Evolutionary conservation across 768 basidiomycete species (phyloP).

Genomic region (Boletus bicolor): DNA sequence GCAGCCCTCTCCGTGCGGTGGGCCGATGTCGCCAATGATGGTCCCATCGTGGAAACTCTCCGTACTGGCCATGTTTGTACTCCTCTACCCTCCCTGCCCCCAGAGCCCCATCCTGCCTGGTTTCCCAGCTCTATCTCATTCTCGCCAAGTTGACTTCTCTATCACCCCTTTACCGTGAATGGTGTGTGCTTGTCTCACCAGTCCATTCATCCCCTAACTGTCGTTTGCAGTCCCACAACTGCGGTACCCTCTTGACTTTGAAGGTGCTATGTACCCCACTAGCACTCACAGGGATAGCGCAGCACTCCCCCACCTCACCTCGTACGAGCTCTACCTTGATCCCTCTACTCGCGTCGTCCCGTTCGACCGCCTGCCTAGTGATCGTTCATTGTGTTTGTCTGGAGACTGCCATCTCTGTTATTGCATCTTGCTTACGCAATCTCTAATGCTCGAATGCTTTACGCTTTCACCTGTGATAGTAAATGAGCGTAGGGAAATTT

Average conservation of each 20-base stretch:
- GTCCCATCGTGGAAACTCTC: conserved; percentile 26
- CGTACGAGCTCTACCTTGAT: conserved; percentile 35
- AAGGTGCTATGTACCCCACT: conserved; percentile 37
- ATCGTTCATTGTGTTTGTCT: conserved; percentile 32
- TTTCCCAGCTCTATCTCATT: conserved; percentile 32
- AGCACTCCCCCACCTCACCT: conserved; percentile 14
- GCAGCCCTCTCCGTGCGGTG: conserved; percentile 26
- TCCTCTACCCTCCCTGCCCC: conserved; percentile 6
- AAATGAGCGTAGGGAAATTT: conserved; percentile 34
- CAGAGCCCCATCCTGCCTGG: conserved; percentile 6
- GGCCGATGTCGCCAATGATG: conserved; percentile 41
- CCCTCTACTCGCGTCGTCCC: conserved; percentile 28
- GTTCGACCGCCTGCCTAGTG: conserved; percentile 30
- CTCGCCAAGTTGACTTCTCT: conserved; percentile 30
- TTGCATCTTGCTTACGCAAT: conserved; percentile 29
- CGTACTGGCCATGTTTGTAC: conserved; percentile 19
- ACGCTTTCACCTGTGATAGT: conserved; percentile 36
- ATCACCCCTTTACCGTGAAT: conserved; percentile 21
- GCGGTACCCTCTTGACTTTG: conserved; percentile 31
- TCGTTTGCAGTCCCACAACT: conserved; percentile 16
- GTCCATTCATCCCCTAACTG: conserved; percentile 1
- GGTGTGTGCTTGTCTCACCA: not conserved
- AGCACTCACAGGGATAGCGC: not conserved
- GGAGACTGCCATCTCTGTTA: conserved; percentile 27
- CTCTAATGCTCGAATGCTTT: conserved; percentile 32